Conservation (phyloP, 192 early-diverging fungal species). For the Backusella australiensis region DNA sequence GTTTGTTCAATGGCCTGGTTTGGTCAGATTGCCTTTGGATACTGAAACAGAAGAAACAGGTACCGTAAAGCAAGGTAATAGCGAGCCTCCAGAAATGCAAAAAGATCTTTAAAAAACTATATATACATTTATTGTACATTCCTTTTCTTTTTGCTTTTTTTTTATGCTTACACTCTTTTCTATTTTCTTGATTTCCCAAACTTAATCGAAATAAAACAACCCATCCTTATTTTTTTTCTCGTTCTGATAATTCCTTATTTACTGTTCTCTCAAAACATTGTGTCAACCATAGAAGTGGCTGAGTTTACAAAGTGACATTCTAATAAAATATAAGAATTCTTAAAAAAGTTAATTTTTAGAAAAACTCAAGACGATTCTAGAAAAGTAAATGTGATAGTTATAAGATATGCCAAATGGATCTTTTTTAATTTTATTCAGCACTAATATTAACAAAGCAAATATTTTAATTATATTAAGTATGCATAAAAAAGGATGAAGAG, state of each 20-base stretch:
- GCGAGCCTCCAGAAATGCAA: constrained; percentile 6
- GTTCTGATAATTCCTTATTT: too few relatives aligned
- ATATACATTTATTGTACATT: neutral
- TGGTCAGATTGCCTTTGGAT: constrained; percentile 16
- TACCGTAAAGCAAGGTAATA: neutral
- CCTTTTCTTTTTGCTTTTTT: neutral
- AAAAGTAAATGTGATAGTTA: neutral
- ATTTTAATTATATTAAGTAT: neutral
- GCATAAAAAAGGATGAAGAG: neutral
- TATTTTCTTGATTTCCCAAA: neutral
- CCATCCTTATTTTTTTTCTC: too few relatives aligned
- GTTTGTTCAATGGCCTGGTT: constrained; percentile 53
- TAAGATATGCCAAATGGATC: neutral
- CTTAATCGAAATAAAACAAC: too few relatives aligned
- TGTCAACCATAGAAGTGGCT: too few relatives aligned
- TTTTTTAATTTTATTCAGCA: neutral
- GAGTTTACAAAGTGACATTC: too few relatives aligned
- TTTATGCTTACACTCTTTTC: neutral
- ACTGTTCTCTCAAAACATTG: too few relatives aligned
- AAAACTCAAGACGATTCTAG: neutral
- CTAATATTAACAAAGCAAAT: neutral
- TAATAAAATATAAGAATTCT: too few relatives aligned
- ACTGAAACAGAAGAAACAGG: neutral
- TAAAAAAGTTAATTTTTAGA: too few relatives aligned
- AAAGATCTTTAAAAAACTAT: neutral